A percentile compares a stretch with the other conserved stretches of the same genome.
phyloP scores from a whole-genome alignment of 768 basidiomycete species.

The Kwoniella dejecticola region DNA sequence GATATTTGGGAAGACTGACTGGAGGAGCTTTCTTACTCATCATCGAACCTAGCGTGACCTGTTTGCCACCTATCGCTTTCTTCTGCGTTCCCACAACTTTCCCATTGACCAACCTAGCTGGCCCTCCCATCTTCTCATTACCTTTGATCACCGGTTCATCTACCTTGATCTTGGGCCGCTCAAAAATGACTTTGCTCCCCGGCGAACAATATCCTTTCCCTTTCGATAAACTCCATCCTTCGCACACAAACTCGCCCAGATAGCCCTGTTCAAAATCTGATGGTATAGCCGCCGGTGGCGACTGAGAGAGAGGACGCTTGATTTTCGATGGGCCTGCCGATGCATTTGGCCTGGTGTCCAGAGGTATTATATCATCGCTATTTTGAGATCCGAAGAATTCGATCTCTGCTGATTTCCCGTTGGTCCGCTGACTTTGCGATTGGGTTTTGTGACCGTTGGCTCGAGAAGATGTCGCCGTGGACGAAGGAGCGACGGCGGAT shows the following conservation, averaged over 20 bases:
- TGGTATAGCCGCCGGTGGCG: slow-evolving; percentile 32
- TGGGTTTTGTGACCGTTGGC: neutral
- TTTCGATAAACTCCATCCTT: slow-evolving; percentile 53
- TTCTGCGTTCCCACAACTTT: slow-evolving; percentile 47
- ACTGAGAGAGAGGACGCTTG: neutral
- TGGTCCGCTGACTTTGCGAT: neutral
- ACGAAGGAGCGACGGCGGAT: slow-evolving; percentile 5
- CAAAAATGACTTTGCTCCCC: slow-evolving; percentile 47
- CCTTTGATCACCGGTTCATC: slow-evolving; percentile 14
- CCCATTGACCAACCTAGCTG: slow-evolving; percentile 49
- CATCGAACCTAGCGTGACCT: slow-evolving; percentile 52
- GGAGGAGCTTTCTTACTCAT: slow-evolving; percentile 40
- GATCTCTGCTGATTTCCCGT: neutral
- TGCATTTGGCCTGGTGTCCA: slow-evolving; percentile 16
- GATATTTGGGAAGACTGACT: neutral
- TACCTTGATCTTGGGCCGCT: slow-evolving; percentile 45
- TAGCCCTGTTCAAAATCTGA: slow-evolving; percentile 38
- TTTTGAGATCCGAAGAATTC: slow-evolving; percentile 18
- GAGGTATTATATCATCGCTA: slow-evolving; percentile 33
- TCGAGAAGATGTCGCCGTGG: neutral
- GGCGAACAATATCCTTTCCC: slow-evolving; percentile 53
- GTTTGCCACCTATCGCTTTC: slow-evolving; percentile 40
- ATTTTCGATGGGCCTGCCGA: slow-evolving; percentile 29
- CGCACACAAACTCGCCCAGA: slow-evolving; percentile 53
- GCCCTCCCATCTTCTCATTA: slow-evolving; percentile 38